phyloP scores from a whole-genome alignment of 495 filamentous ascomycete genomes.

The Aeminium ludgeri region DNA sequence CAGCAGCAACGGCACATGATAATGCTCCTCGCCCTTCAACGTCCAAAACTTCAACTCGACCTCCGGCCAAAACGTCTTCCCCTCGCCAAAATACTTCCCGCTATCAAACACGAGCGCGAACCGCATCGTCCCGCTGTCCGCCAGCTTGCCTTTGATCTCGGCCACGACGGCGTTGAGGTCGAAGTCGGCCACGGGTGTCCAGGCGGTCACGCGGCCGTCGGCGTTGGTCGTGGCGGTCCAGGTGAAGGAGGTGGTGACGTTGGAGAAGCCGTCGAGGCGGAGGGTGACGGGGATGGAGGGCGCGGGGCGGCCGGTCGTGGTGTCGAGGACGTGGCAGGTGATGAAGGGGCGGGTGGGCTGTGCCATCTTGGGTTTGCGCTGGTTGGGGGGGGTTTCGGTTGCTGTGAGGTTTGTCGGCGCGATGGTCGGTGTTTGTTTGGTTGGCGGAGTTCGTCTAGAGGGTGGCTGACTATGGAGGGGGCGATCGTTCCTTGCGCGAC shows the following conservation, averaged over 20 bases:
- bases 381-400: too few relatives aligned
- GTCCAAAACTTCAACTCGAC: slow-evolving; percentile 67
- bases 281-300: slow-evolving; percentile 39
- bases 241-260: slow-evolving; percentile 21
- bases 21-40: slow-evolving; percentile 44
- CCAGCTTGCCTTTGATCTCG: slow-evolving; percentile 22
- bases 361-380: too few relatives aligned
- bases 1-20: slow-evolving; percentile 82
- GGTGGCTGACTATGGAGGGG: too few relatives aligned
- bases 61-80: slow-evolving; percentile 73
- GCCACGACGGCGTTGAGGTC: slow-evolving; percentile 20
- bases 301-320: slow-evolving; percentile 47
- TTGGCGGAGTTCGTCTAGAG: too few relatives aligned
- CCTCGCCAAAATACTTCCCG: slow-evolving; percentile 56
- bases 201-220: slow-evolving; percentile 72
- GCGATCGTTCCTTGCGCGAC: too few relatives aligned
- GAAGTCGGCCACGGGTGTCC: slow-evolving; percentile 38
- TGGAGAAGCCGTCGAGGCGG: slow-evolving; percentile 29
- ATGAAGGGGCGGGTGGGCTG: slow-evolving; percentile 31
- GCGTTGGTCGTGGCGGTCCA: slow-evolving; percentile 58
- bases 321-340: slow-evolving; percentile 63
- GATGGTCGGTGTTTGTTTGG: too few relatives aligned
- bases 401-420: too few relatives aligned
- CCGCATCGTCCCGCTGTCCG: slow-evolving; percentile 30
- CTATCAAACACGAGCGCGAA: slow-evolving; percentile 71